A percentile compares a stretch with the other conserved stretches of the same genome.
Evolutionary conservation across 2,329 filamentous ascomycete species (phyloP).

Genomic region (Orbilia brochopaga): DNA sequence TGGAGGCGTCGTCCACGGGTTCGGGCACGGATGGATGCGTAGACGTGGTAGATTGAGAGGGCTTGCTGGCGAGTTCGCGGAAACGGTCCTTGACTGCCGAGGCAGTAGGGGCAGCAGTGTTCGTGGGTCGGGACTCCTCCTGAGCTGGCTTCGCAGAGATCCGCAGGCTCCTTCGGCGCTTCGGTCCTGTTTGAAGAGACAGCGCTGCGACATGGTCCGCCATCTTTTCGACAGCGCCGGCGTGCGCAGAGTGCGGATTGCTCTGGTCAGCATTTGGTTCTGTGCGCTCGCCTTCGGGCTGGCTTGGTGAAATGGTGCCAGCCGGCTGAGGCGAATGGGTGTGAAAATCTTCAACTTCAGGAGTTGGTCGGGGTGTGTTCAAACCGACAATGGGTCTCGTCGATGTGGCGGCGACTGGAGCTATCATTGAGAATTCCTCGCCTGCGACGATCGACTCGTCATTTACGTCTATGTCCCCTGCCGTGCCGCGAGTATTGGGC

Average conservation of each 20-base stretch:
- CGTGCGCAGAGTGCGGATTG: background rate
- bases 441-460: slow-evolving; percentile 37
- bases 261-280: background rate
- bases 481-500: background rate
- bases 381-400: slow-evolving; percentile 13
- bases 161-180: slow-evolving; percentile 32
- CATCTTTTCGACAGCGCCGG: slow-evolving; percentile 3
- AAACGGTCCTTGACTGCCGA: slow-evolving; percentile 37
- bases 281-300: background rate
- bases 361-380: slow-evolving; percentile 34
- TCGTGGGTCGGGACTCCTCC: background rate
- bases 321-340: background rate
- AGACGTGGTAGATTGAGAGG: slow-evolving; percentile 5
- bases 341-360: slow-evolving; percentile 34
- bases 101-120: slow-evolving; percentile 1
- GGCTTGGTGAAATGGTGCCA: background rate
- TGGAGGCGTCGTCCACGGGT: slow-evolving; percentile 28
- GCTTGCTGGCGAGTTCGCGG: slow-evolving; percentile 33
- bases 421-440: slow-evolving; percentile 49
- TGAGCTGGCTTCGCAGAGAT: slow-evolving; percentile 14
- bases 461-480: background rate
- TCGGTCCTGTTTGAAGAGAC: slow-evolving; percentile 23
- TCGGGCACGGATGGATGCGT: background rate
- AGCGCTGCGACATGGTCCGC: slow-evolving; percentile 19
- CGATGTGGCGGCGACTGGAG: slow-evolving; percentile 14